A percentile compares a stretch with the other conserved stretches of the same genome.
Conservation (phyloP, 2,329 filamentous ascomycete species). For the Colletotrichum eremochloae region DNA sequence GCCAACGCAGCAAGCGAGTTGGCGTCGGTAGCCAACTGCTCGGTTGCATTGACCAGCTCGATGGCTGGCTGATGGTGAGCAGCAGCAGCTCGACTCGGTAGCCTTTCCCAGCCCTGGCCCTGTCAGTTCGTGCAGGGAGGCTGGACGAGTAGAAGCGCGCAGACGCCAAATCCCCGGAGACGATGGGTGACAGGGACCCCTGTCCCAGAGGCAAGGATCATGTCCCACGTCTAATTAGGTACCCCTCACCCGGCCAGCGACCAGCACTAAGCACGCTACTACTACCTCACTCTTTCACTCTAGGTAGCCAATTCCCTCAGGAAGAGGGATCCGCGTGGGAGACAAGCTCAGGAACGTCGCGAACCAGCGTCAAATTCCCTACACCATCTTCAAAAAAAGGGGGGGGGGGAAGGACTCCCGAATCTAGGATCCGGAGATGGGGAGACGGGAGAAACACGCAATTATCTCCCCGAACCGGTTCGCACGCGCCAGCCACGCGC, state of each 20-base stretch:
- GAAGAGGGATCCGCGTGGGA: conserved; percentile 6
- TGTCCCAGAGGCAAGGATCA: conserved; percentile 3
- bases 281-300: not conserved
- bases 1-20: conserved; percentile 31
- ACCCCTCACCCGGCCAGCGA: conserved; percentile 20
- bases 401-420: not conserved
- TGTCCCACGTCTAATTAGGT: not conserved
- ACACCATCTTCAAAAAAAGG: conserved; percentile 27
- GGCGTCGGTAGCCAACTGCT: conserved; percentile 15
- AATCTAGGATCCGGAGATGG: not conserved
- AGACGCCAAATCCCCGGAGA: conserved; percentile 27
- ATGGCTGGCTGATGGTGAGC: not conserved
- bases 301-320: not conserved
- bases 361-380: conserved; percentile 33
- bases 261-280: not conserved
- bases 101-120: conserved; percentile 16
- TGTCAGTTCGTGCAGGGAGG: conserved; percentile 38
- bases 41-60: conserved; percentile 1
- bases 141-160: conserved; percentile 41
- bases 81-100: not conserved
- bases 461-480: conserved; percentile 29
- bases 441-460: conserved; percentile 4
- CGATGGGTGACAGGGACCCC: conserved; percentile 15
- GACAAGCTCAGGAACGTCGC: conserved; percentile 38
- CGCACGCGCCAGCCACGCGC: conserved; percentile 1